Percentiles rank a stretch among this genome's conserved stretches.
Conservation (phyloP, 148 eudicot genomes). For the Suaeda aralocaspica region DNA sequence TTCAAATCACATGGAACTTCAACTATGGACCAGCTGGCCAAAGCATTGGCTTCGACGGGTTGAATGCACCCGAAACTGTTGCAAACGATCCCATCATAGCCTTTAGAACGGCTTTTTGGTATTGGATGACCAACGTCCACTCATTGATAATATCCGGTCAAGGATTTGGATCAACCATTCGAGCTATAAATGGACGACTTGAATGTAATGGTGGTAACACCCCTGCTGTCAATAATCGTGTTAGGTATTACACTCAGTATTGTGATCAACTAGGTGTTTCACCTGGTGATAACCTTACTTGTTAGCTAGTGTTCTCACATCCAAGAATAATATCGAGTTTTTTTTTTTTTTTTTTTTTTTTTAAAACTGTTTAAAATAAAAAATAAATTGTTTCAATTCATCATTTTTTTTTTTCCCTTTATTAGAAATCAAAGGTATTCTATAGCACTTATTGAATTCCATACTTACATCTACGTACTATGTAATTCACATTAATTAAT, state of each 20-base stretch:
- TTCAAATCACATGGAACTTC: conserved; percentile 48
- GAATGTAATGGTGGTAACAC: conserved; percentile 36
- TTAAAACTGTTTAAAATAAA: too few species aligned
- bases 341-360: too few species aligned
- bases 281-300: conserved; percentile 33
- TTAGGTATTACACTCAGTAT: conserved; percentile 30
- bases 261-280: conserved; percentile 44
- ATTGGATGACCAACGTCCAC: conserved; percentile 42
- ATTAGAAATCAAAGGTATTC: too few species aligned
- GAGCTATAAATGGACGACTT: conserved; percentile 30
- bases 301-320: too few species aligned
- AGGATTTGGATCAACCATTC: conserved; percentile 41
- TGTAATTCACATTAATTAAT: too few species aligned
- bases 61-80: conserved; percentile 37
- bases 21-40: conserved; percentile 45
- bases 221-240: conserved; percentile 26
- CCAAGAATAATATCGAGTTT: too few species aligned
- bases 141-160: conserved; percentile 16
- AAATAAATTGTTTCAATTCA: too few species aligned
- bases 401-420: too few species aligned
- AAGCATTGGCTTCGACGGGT: conserved; percentile 43
- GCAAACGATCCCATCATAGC: conserved; percentile 30
- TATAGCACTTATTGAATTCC: too few species aligned
- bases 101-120: conserved; percentile 45
- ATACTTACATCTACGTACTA: too few species aligned